A percentile compares a stretch with the other conserved stretches of the same genome.
Evolutionary conservation across 306 rosid species (phyloP).

Genomic region (Glycine tomentella): DNA sequence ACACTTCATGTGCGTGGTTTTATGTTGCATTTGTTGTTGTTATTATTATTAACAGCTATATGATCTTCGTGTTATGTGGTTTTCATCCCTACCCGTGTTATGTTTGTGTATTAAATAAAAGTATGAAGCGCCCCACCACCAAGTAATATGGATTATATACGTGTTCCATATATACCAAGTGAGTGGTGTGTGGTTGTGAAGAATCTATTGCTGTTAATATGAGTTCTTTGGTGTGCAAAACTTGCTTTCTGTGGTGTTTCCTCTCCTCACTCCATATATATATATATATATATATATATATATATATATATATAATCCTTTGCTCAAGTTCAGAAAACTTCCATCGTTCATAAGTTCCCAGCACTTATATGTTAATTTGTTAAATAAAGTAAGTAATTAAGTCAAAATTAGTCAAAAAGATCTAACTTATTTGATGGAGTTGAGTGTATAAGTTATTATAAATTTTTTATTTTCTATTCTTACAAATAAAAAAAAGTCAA

Average conservation of each 20-base stretch:
- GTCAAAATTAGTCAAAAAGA: background rate
- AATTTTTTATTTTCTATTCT: no score
- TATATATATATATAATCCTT: background rate
- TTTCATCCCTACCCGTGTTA: conserved; percentile 1
- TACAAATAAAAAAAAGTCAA: no score
- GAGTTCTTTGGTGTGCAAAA: conserved; percentile 3
- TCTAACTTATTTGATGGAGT: no score
- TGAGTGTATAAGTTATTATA: no score
- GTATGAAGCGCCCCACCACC: background rate
- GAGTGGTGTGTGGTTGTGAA: conserved; percentile 20
- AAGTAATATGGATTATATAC: background rate
- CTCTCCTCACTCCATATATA: background rate
- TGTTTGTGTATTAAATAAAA: conserved; percentile 1
- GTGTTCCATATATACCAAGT: background rate
- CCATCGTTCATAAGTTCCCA: background rate
- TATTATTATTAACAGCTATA: conserved; percentile 2
- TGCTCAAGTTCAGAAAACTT: background rate
- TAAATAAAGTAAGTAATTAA: background rate
- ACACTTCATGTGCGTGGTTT: background rate
- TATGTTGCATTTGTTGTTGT: background rate
- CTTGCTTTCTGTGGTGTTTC: background rate
- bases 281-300: background rate
- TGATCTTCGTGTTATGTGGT: background rate
- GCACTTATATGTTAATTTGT: background rate
- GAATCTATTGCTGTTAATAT: conserved; percentile 32